Conservation (phyloP, 306 rosid genomes). For the Dryas octopetala region DNA sequence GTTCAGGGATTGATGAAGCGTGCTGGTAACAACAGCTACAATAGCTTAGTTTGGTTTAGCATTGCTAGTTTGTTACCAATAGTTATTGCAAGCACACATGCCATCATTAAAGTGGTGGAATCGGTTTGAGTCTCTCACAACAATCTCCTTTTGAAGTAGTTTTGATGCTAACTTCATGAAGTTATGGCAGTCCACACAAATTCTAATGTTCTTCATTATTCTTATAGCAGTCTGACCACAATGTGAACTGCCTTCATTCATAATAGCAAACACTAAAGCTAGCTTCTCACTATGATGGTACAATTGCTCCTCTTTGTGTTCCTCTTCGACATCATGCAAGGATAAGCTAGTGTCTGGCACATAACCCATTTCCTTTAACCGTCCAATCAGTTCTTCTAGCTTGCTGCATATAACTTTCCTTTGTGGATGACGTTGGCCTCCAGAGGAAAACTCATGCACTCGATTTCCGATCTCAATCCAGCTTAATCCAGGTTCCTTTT, state of each 20-base stretch:
- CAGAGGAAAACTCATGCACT: slow-evolving; percentile 83
- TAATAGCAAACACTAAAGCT: slow-evolving; percentile 69
- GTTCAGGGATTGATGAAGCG: neutral
- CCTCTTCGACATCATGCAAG: slow-evolving; percentile 67
- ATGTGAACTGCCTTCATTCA: slow-evolving; percentile 50
- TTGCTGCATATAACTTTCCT: slow-evolving; percentile 40
- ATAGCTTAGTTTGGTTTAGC: neutral
- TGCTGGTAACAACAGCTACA: neutral
- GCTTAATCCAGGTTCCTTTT: slow-evolving; percentile 88
- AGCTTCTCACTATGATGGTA: slow-evolving; percentile 84
- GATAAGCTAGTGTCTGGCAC: slow-evolving; percentile 67
- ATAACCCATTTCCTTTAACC: slow-evolving; percentile 76
- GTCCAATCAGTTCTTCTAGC: slow-evolving; percentile 60
- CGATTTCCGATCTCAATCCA: slow-evolving; percentile 71
- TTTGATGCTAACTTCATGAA: slow-evolving; percentile 81
- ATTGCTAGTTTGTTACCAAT: slow-evolving; percentile 51
- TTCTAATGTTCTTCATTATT: slow-evolving; percentile 87
- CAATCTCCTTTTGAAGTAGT: slow-evolving; percentile 58
- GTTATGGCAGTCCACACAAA: slow-evolving; percentile 88
- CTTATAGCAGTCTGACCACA: slow-evolving; percentile 40
- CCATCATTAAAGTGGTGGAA: slow-evolving; percentile 76
- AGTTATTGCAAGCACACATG: slow-evolving; percentile 74
- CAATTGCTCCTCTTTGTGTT: slow-evolving; percentile 80
- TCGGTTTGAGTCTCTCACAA: slow-evolving; percentile 87
- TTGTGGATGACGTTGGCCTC: slow-evolving; percentile 61